A percentile compares a stretch with the other conserved stretches of the same genome.
Conservation (phyloP, 176 grass and related monocot genomes). For the Themeda triandra region DNA sequence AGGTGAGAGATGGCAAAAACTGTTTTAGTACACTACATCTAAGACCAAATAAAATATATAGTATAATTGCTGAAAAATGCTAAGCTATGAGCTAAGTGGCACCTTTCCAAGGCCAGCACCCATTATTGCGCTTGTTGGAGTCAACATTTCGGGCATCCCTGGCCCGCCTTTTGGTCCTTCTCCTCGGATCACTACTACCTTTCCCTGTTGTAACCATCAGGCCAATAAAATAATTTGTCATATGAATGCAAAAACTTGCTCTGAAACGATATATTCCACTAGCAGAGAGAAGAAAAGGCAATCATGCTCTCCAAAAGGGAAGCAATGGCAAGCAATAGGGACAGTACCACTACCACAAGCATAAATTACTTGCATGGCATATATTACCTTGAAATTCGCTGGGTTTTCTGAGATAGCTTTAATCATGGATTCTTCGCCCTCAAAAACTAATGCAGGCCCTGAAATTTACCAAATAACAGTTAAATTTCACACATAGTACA, state of each 20-base stretch:
- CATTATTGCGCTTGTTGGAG: constrained; percentile 98
- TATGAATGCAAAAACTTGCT: not conserved
- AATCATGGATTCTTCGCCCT: constrained; percentile 98
- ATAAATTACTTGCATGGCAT: not conserved
- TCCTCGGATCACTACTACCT: constrained; percentile 88
- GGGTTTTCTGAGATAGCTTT: constrained; percentile 84
- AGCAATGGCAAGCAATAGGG: not conserved
- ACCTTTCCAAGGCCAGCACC: constrained; percentile 98
- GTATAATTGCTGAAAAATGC: not conserved
- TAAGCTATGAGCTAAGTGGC: not conserved
- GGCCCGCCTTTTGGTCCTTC: constrained; percentile 96
- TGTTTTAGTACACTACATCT: not conserved
- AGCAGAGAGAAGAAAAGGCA: not conserved
- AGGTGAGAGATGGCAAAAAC: not conserved
- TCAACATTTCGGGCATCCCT: constrained; percentile 99
- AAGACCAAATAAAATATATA: not conserved
- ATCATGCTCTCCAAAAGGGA: not conserved
- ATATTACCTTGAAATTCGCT: constrained; percentile 70
- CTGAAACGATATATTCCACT: not conserved
- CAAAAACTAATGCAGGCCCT: constrained; percentile 94
- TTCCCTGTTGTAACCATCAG: constrained; percentile 39
- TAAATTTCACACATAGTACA: constrained; percentile 10
- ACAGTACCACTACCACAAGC: not conserved
- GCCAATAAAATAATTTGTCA: constrained; percentile 29
- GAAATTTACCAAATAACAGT: constrained; percentile 27